Evolutionary conservation across 768 basidiomycete genomes (phyloP).

Genomic region (Xanthoconium purpureum): DNA sequence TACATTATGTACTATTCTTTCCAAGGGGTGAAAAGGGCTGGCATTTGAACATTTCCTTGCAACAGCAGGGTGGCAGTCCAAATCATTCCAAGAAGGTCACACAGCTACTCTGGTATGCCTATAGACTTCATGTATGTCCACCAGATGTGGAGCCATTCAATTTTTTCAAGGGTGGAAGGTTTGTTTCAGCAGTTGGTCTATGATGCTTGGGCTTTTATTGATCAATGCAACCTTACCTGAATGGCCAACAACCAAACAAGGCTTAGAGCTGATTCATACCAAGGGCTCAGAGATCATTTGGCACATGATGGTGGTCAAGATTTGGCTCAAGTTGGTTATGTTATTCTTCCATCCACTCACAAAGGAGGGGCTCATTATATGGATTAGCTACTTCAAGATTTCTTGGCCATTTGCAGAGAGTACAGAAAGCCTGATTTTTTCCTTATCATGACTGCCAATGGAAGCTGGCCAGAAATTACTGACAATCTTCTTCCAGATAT

Average conservation of each 20-base stretch:
- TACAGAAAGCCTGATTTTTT: conserved; percentile 43
- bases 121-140: conserved; percentile 28
- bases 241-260: conserved; percentile 32
- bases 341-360: conserved; percentile 41
- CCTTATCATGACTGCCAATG: conserved; percentile 53
- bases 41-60: conserved; percentile 26
- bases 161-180: conserved; percentile 35
- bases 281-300: conserved; percentile 34
- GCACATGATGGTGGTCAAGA: conserved; percentile 23
- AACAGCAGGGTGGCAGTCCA: not conserved
- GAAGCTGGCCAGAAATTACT: conserved; percentile 45
- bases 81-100: conserved; percentile 25
- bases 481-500: conserved; percentile 35
- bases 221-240: conserved; percentile 40
- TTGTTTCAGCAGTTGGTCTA: conserved; percentile 46
- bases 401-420: conserved; percentile 43
- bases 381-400: conserved; percentile 43
- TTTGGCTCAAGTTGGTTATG: conserved; percentile 30
- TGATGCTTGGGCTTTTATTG: conserved; percentile 44
- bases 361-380: conserved; percentile 43
- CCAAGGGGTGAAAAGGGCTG: conserved; percentile 39
- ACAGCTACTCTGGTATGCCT: conserved; percentile 30
- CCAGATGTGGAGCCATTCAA: conserved; percentile 11
- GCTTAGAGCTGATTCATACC: conserved; percentile 35
- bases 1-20: conserved; percentile 47